Evolutionary conservation across 2,329 filamentous ascomycete genomes (phyloP).

Genomic region (Ophiostoma sp.): DNA sequence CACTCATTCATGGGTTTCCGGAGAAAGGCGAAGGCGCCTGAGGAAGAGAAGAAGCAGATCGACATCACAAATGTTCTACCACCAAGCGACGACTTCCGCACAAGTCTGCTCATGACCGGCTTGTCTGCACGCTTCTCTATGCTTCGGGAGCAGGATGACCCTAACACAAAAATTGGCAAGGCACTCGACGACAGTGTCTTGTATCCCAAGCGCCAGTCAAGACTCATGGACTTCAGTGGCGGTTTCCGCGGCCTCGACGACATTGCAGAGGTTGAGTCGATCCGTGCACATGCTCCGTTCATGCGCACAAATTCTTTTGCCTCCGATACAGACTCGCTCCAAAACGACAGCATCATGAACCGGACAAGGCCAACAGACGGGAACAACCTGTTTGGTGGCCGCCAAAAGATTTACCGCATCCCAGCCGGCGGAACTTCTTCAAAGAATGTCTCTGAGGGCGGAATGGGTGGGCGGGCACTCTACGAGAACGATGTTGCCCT

Average conservation of each 20-base stretch:
- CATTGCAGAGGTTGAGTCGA: constrained; percentile 87
- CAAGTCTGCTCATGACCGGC: constrained; percentile 92
- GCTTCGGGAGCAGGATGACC: constrained; percentile 92
- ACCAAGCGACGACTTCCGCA: constrained; percentile 85
- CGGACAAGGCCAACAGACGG: constrained; percentile 81
- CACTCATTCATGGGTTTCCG: constrained; percentile 53
- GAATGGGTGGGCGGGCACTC: constrained; percentile 65
- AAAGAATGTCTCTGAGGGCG: constrained; percentile 46
- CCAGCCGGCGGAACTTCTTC: constrained; percentile 53
- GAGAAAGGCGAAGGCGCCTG: constrained; percentile 55
- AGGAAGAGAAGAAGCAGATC: constrained; percentile 63
- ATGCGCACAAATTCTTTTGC: constrained; percentile 65
- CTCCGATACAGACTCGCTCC: constrained; percentile 65
- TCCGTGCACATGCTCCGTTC: constrained; percentile 60
- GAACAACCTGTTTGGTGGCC: constrained; percentile 89
- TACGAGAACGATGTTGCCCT: constrained; percentile 85
- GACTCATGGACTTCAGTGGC: constrained; percentile 67
- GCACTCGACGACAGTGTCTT: constrained; percentile 94
- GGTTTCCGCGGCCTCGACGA: constrained; percentile 66
- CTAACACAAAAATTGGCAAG: constrained; percentile 83
- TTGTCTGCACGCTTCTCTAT: constrained; percentile 95
- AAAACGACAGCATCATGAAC: constrained; percentile 74
- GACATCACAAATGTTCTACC: constrained; percentile 76
- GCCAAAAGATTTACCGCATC: constrained; percentile 94
- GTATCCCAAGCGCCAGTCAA: constrained; percentile 76